Percentiles rank a stretch among this genome's conserved stretches.
phyloP scores from a whole-genome alignment of 108 stramenopile genomes.

The Nitzschia sp. region DNA sequence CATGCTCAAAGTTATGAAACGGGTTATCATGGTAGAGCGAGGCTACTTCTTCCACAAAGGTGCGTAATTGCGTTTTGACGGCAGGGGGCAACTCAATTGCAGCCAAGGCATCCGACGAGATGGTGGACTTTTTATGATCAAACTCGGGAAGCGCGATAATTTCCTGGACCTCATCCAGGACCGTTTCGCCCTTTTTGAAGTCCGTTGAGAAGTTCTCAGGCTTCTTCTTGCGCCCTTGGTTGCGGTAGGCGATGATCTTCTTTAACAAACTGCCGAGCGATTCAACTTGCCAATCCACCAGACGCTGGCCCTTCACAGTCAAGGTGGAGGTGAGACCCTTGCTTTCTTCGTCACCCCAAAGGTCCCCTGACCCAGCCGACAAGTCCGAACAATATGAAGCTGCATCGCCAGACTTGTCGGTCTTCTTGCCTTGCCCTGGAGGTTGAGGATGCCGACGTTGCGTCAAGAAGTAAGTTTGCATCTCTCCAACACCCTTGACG shows the following conservation, averaged over 20 bases:
- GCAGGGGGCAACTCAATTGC: not conserved
- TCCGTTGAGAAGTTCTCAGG: not conserved
- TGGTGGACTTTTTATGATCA: not conserved
- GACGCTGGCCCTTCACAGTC: constrained; percentile 5
- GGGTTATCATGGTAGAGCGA: constrained; percentile 22
- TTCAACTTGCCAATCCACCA: constrained; percentile 36
- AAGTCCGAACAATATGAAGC: constrained; percentile 24
- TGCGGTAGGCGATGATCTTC: constrained; percentile 23
- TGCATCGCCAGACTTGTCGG: not conserved
- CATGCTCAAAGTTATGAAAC: constrained; percentile 31
- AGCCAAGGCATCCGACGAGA: not conserved
- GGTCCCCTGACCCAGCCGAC: constrained; percentile 30
- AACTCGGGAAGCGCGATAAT: constrained; percentile 21
- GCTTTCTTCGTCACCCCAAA: constrained; percentile 16
- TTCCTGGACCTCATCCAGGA: constrained; percentile 22
- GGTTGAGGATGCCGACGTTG: not conserved
- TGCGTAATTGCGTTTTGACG: constrained; percentile 10
- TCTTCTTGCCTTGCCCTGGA: not conserved
- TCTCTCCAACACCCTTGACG: constrained; percentile 16
- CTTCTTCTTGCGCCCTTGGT: constrained; percentile 12
- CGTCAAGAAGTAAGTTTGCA: constrained; percentile 30
- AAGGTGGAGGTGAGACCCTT: not conserved
- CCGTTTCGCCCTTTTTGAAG: not conserved
- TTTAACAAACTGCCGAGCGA: constrained; percentile 8
- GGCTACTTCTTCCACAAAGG: constrained; percentile 21